Evolutionary conservation across 2,329 filamentous ascomycete species (phyloP), one percentile per base, ranked within the genome.

Genomic region (Aurifilum marmelostoma): DNA sequence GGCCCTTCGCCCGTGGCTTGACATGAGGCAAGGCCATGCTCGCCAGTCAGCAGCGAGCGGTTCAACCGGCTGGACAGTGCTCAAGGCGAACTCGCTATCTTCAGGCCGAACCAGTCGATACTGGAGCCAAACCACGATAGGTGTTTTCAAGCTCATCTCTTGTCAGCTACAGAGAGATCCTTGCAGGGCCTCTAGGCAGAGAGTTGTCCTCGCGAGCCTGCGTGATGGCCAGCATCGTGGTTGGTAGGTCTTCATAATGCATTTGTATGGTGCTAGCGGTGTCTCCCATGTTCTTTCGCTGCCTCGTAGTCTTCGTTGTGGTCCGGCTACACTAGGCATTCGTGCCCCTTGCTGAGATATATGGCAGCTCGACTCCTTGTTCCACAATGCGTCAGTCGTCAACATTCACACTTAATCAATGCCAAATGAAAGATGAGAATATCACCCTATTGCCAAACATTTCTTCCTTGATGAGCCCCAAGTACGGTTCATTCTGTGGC

Each of bases 381-480:
- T 47, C 18, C 3, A 5, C 9, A 8, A 3, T 4, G 14, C 11
- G 29, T 70, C 27, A 70, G 63, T 3, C 18, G n/a, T 61, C 7
- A 7, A 12, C 37, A 8, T 16, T 16, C n/a, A n/a, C 18, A 18
- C 2, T 7, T 54, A 1, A 29, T 37, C n/a, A 24, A 5, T 14
- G 7, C 14, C 2, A 16, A 9, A 34, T 16, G 29, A 4, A 29
- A 5, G 8, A 34, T 29, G 47, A 16, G 18, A 14, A 34, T 50
- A 27, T 9, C 14, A 21, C 61, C 67, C 60, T 65, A 71, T 63
- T 69, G 32, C 65, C 65, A 7, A 73, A 73, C 59, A 82, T 75
- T 73, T 52, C 83, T 81, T 0, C 78, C 81, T 62, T 82, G 80
- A 32, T 78, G 73, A 0, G 80, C 79, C 24, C n/a, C n/a, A n/a